Base-by-base conservation (phyloP, 2,329 filamentous ascomycete genomes). In the Metarhizium sp. region DNA sequence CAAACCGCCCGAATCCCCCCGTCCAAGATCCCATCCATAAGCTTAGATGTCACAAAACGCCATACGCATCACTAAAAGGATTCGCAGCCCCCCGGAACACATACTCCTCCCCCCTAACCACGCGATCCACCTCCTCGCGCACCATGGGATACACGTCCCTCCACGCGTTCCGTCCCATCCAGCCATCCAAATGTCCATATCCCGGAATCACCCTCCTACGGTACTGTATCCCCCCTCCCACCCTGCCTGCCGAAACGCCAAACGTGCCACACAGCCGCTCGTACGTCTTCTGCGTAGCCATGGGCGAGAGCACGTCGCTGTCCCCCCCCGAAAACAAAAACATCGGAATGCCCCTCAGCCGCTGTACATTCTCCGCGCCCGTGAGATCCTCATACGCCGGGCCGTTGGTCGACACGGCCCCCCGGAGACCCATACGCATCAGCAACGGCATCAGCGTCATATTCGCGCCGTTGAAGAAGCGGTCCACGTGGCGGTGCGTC, bases 391-490 rank as follows among this genome's bases (percentile, higher is more conserved):
- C 68, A 60, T 70, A 78, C 1, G 72, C 60, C 0, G 79, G 79
- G 0, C 61, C 74, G 62, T 84, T 84, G 54, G 68, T 69, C 62
- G 79, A 80, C 29, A 78, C 78, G 57, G 73, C 67, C 18, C 79
- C 80, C 6, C 72, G 66, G 57, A 61, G 64, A 6, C 82, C 83
- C 70, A 80, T 78, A 40, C 69, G 70, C 75, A 84, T 83, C 11
- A 86, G 74, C 56, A 83, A 70, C 40, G 75, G 65, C 51, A 85
- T 72, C 57, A 79, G 69, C 1, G 73, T 75, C 79, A 85, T 85
- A 65, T 79, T 81, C 53, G 82, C 77, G 54, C 84, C 84, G 60
- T 79, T 79, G 55, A 87, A 80, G 68, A 85, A 82, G 36, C 77
- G 75, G 64, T 82, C 76, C 50, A 85, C 77, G 62, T 84, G 78